Conservation (phyloP, 2,329 filamentous ascomycete species). For the Trichoderma atroviride region DNA sequence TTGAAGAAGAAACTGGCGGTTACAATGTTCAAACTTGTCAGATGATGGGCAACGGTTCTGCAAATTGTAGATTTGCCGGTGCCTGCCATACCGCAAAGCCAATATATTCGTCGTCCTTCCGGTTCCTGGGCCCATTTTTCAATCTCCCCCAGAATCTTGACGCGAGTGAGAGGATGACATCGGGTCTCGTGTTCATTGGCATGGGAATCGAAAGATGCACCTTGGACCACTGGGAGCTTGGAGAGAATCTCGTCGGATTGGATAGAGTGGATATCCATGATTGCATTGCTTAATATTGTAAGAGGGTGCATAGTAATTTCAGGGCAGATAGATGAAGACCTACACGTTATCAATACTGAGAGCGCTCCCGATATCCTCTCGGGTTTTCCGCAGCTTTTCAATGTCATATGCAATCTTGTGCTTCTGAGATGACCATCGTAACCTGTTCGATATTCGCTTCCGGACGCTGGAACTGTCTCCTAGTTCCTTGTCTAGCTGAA, state of each 20-base stretch:
- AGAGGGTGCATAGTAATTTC: neutral
- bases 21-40: constrained; percentile 15
- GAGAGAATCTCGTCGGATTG: neutral
- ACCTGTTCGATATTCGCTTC: neutral
- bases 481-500: neutral
- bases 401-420: neutral
- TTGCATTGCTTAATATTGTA: neutral
- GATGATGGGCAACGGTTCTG: neutral
- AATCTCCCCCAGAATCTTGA: neutral
- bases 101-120: neutral
- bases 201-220: neutral
- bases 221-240: neutral
- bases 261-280: neutral
- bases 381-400: neutral
- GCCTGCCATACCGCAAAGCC: neutral
- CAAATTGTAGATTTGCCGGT: neutral
- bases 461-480: neutral
- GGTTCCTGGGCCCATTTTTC: neutral
- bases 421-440: neutral
- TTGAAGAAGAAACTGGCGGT: constrained; percentile 44
- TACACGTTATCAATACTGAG: neutral
- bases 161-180: neutral
- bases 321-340: neutral
- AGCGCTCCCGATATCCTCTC: neutral
- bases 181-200: neutral